Base-by-base conservation (phyloP, 257 asterid species). In the Vinca minor region DNA sequence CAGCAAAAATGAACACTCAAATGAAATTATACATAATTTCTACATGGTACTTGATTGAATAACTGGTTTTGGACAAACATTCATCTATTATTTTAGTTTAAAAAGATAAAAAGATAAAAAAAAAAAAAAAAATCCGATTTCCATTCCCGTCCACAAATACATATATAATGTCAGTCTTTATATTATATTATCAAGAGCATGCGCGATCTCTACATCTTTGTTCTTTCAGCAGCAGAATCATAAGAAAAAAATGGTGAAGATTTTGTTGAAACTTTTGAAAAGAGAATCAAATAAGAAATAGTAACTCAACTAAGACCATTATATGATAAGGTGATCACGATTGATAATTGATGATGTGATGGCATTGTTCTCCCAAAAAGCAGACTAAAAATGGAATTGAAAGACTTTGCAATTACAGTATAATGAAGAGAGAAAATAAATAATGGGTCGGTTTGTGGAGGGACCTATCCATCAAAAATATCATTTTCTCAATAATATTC, bases 381-480 rank as follows among this genome's bases (percentile, higher is more conserved):
- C 23, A 23, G 66, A 23, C 28, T 34, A 21, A 10, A 47, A 35
- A 12, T n/a, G 68, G 34, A 13, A 21, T 12, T 5, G 52, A 32
- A 46, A 10, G 29, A 26, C 35, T 2, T 62, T 17, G 67, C 29
- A 61, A 34, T 1, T 32, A 18, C 44, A 34, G 20, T 39, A 42
- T 38, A 13, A 41, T 25, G 41, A 8, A 34, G 42, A 31, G 9
- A 21, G 1, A 63, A 8, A 29, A n/a, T n/a, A n/a, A n/a, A n/a
- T n/a, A 39, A 38, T 59, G 65, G 60, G 36, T 50, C 52, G 52
- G 69, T 14, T 50, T 52, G 69, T 65, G 69, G 69, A 49, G 59
- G 68, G 47, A 34, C 47, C 59, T n/a, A n/a, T 32, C 1, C 18
- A 12, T 7, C n/a, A 13, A 42, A 42, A 12, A 5, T 18, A 28